Base-by-base conservation (phyloP, 495 filamentous ascomycete species). In the Aspergillus ostianus region DNA sequence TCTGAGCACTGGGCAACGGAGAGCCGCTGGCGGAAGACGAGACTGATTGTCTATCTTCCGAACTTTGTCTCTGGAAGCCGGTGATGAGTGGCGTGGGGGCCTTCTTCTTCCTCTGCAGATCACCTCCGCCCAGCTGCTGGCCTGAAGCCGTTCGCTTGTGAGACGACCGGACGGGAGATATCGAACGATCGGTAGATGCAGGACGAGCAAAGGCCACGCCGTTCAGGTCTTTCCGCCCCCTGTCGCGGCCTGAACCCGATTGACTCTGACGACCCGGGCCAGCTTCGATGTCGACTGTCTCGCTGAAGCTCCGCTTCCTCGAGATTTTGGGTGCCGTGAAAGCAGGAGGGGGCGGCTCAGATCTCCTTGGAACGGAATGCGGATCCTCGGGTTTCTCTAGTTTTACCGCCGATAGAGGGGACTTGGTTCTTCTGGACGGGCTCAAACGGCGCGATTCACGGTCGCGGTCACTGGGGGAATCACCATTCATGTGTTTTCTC, bases 11-110 rank as follows among this genome's bases (percentile, higher is more conserved):
- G 50, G 86, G 87, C 64, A 89, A 78, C 2, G 88, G 86, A 56
- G 88, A 91, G 27, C 85, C 82, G 67, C 86, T 88, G 3, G 81
- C 83, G 51, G 88, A 90, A 8, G 90, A 92, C 41, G 90, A 87
- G 51, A 88, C 88, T 2, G 87, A 90, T 55, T 84, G 84, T 26
- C 87, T 80, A 60, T 91, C 89, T 62, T 90, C 83, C 1, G 83
- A 86, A 32, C 68, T 68, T 55, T 80, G 80, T 19, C 78, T 72
- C 30, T 67, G 70, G 21, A 68, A 73, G 6, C 75, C 74, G 13
- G 78, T 73, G 12, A 76, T 77, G 9, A 88, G 76, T 19, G 88
- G 86, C 2, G 79, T 71, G 4, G 77, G 78, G 0, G 70, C 69
- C 53, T 77, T 82, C 56, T 71, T 79, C 62, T 77, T 77, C 4